Conservation (phyloP, 228 moss, liverwort and hornwort genomes). For the Sphagnum magellanicum region DNA sequence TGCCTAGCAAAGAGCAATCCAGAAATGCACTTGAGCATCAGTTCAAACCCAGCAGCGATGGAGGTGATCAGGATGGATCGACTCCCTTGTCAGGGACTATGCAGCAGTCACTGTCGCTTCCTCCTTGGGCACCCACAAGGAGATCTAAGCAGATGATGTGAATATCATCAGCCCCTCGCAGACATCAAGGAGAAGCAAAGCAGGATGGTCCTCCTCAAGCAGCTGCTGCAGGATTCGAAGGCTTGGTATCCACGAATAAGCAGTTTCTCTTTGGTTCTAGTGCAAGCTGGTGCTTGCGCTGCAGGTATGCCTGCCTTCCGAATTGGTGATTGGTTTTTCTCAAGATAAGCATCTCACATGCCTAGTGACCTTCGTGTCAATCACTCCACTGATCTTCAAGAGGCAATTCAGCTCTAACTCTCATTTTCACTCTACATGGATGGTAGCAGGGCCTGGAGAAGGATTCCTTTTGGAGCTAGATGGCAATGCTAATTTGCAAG, state of each 20-base stretch:
- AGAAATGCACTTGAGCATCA: not conserved
- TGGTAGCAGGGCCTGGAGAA: conserved; percentile 25
- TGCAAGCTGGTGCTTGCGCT: conserved; percentile 37
- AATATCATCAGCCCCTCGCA: conserved; percentile 66
- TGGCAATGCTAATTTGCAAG: conserved; percentile 47
- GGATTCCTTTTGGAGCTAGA: conserved; percentile 91
- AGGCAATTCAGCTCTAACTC: not conserved
- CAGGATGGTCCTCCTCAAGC: conserved; percentile 21
- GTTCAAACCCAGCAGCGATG: not conserved
- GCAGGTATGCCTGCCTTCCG: conserved; percentile 16
- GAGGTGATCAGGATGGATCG: not conserved
- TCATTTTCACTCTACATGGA: not conserved
- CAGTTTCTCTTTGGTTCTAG: conserved; percentile 77
- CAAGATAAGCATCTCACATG: not conserved
- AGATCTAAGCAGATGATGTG: conserved; percentile 45
- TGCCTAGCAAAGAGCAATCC: not conserved
- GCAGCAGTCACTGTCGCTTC: conserved; percentile 67
- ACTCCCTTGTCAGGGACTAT: conserved; percentile 26
- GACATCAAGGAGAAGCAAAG: conserved; percentile 33
- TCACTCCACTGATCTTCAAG: not conserved
- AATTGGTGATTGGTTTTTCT: not conserved
- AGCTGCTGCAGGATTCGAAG: conserved; percentile 15
- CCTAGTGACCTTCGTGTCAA: not conserved
- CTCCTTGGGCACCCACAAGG: conserved; percentile 32
- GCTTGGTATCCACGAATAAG: conserved; percentile 25